phyloP scores from a whole-genome alignment of 768 basidiomycete species.

The Macrolepiota dolichaula region DNA sequence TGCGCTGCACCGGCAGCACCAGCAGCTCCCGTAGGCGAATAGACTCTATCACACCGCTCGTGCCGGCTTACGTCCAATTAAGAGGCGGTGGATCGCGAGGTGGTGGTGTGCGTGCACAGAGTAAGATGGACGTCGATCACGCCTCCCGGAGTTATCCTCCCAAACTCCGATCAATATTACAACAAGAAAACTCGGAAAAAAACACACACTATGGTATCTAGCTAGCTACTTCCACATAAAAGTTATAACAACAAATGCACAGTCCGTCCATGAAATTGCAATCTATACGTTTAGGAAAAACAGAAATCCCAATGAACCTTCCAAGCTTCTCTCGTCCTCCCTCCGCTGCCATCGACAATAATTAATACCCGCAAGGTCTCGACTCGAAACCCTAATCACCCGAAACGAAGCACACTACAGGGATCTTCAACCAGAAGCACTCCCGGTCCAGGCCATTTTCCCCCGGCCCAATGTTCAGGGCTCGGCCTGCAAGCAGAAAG shows the following conservation, averaged over 20 bases:
- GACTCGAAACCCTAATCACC: neutral
- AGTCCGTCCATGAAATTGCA: too few species aligned
- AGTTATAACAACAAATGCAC: neutral
- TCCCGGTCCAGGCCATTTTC: neutral
- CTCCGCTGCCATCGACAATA: neutral
- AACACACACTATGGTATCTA: neutral
- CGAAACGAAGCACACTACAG: too few species aligned
- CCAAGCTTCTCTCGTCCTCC: neutral
- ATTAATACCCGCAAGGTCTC: neutral
- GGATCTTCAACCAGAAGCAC: neutral
- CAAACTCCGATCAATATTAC: neutral
- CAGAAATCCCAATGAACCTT: neutral
- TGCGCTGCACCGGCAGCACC: slow-evolving; percentile 43
- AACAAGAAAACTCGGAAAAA: too few species aligned
- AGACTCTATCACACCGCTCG: neutral
- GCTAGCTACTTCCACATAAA: neutral
- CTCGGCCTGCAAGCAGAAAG: neutral
- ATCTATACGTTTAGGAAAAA: neutral
- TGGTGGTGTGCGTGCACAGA: neutral
- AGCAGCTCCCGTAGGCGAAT: neutral
- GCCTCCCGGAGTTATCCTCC: neutral
- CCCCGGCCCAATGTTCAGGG: too few species aligned
- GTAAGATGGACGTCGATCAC: neutral
- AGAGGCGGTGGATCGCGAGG: too few species aligned
- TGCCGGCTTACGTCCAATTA: neutral